phyloP scores from a whole-genome alignment of 2,329 filamentous ascomycete species.

The Ophiostoma himal-ulmi region DNA sequence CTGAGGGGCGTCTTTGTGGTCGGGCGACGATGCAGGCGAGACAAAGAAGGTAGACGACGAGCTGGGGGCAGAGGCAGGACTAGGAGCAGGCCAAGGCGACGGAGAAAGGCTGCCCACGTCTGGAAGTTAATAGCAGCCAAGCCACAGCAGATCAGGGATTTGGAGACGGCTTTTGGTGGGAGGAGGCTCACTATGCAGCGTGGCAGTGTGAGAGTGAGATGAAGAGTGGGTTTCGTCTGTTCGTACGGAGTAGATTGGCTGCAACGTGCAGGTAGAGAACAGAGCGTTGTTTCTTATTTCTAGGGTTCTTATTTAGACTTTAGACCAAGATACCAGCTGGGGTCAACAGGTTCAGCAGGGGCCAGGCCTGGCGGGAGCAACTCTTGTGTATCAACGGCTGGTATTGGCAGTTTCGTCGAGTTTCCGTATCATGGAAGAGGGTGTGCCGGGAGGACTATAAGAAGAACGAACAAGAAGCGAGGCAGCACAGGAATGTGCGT shows the following conservation, averaged over 20 bases:
- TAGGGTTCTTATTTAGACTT: neutral
- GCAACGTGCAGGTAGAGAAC: neutral
- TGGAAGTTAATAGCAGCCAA: neutral
- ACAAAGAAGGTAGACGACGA: neutral
- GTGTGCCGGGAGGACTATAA: neutral
- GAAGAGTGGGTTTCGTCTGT: neutral
- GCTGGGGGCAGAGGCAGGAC: neutral
- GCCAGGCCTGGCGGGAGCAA: neutral
- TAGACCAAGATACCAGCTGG: neutral
- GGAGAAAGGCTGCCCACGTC: neutral
- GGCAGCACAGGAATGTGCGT: neutral
- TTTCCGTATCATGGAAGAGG: neutral
- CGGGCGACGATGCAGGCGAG: neutral
- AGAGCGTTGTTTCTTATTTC: neutral
- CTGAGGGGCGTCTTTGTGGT: constrained; percentile 1
- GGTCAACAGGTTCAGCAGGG: neutral
- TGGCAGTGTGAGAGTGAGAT: neutral
- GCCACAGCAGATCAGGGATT: constrained; percentile 1
- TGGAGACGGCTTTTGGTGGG: neutral
- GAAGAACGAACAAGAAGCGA: neutral
- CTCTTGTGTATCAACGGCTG: neutral
- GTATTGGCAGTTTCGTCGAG: constrained; percentile 10
- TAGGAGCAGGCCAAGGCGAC: neutral
- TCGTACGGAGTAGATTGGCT: neutral
- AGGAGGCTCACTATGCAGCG: neutral